These are phyloP conservation scores for Opeltia flavorubescens DNA, from an alignment of 495 filamentous ascomycete species.

Conservation along the genomic window DNA sequence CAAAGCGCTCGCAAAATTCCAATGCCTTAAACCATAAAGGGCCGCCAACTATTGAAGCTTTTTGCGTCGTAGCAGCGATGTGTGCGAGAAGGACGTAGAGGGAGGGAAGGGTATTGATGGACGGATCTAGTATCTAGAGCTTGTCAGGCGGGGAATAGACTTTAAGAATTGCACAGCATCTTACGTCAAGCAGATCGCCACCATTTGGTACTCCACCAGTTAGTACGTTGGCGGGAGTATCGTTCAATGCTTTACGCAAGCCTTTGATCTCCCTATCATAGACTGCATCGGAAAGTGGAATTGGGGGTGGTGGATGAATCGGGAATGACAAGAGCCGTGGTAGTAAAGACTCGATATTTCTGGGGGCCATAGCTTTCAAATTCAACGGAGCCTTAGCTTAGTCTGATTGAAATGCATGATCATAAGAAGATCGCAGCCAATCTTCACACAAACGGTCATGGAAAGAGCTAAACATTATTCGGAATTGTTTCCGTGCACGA, in stretches of 20 bases:
- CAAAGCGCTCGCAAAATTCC: constrained; percentile 37
- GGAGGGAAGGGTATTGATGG: constrained; percentile 29
- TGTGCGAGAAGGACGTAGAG: constrained; percentile 26
- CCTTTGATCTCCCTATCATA: constrained; percentile 25
- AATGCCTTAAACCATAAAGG: constrained; percentile 33
- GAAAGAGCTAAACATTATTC: too few relatives aligned
- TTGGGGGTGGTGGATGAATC: constrained; percentile 23
- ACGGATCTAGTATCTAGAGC: constrained; percentile 27
- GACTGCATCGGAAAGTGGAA: constrained; percentile 19
- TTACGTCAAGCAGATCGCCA: constrained; percentile 24
- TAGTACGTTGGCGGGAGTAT: constrained; percentile 18
- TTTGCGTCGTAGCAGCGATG: constrained; percentile 13
- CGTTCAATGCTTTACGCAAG: constrained; percentile 18
- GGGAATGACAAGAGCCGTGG: constrained; percentile 26
- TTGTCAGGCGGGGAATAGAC: not conserved
- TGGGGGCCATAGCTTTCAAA: not conserved
- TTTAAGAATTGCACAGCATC: not conserved
- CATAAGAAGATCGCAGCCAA: too few relatives aligned
- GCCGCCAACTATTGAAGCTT: constrained; percentile 23
- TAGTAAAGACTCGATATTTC: constrained; percentile 21
- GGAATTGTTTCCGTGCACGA: too few relatives aligned
- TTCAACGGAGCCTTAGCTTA: too few relatives aligned
- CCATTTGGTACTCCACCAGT: constrained; percentile 19
- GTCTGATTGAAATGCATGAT: too few relatives aligned
- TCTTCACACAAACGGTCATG: too few relatives aligned